Base-by-base conservation (phyloP, 768 basidiomycete genomes). In the Auriscalpium vulgare region DNA sequence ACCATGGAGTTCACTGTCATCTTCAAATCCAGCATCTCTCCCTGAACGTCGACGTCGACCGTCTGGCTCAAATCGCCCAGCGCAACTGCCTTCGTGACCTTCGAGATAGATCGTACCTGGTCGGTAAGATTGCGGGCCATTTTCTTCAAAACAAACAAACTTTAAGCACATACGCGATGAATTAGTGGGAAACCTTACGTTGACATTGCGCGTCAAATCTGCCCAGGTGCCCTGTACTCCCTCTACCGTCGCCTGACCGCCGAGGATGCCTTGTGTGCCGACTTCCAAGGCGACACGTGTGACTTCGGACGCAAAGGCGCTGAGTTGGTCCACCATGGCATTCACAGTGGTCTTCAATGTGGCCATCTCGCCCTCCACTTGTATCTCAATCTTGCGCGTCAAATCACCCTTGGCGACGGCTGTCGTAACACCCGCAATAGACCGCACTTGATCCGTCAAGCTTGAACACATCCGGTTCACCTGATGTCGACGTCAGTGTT, bases 211-310 rank as follows among this genome's bases (percentile, higher is more conserved):
- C 0, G 91, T 94, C 66, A 95, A 74, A 67, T 90, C 87, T 14
- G 85, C 83, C 92, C 93, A 95, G 7, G 90, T 91, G 9, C 92
- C 93, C 66, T 91, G 87, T 0, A 91, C 91, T 64, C 88, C 88
- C 59, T 88, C 85, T 21, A 94, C 92, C 35, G 78, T 80, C 10
- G 92, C 93, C 63, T 94, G 91, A 49, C 91, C 91, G 56, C 92
- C 91, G 58, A 94, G 73, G 45, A 89, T 90, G 62, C 88, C 91
- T 63, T 91, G 84, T 1, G 91, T 91, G 11, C 91, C 91, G 61
- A 93, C 90, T 63, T 92, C 89, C 64, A 88, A 69, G 0, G 91
- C 88, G 44, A 94, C 85, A 60, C 88, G 77, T 4, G 83, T 87
- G n/a, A 87, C 67, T 76, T 92, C 90, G 5, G 79, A 81, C 8